Conservation (phyloP, 495 filamentous ascomycete genomes). For the Penicillium samsonianum region DNA sequence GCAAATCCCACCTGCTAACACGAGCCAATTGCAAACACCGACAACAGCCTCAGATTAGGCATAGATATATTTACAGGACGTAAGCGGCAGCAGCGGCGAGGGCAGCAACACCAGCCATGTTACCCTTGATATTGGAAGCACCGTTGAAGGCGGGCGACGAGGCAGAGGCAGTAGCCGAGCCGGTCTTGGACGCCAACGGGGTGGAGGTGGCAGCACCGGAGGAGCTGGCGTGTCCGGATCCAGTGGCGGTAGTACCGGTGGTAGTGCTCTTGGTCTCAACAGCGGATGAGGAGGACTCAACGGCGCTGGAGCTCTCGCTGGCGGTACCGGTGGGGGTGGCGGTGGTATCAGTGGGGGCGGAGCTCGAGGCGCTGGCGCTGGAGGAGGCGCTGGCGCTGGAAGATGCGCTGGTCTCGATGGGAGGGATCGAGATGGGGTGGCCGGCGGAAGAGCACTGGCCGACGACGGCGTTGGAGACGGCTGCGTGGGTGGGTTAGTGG, state of each 20-base stretch:
- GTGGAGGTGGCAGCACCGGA: slow-evolving; percentile 17
- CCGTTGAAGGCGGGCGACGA: slow-evolving; percentile 29
- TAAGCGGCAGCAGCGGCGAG: slow-evolving; percentile 34
- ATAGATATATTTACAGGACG: slow-evolving; percentile 36
- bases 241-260: slow-evolving; percentile 7
- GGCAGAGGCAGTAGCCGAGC: slow-evolving; percentile 12
- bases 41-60: slow-evolving; percentile 15
- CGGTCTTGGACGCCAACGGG: slow-evolving; percentile 17
- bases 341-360: slow-evolving; percentile 8
- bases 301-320: slow-evolving; percentile 1
- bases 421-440: slow-evolving; percentile 42
- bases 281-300: slow-evolving; percentile 3
- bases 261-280: background rate
- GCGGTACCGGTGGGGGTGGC: slow-evolving; percentile 18
- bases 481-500: slow-evolving; percentile 20
- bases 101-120: slow-evolving; percentile 34
- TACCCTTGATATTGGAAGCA: slow-evolving; percentile 30
- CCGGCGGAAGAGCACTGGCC: slow-evolving; percentile 38
- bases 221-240: background rate
- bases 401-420: slow-evolving; percentile 24
- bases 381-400: slow-evolving; percentile 7
- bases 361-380: too few relatives aligned
- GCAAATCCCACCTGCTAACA: background rate
- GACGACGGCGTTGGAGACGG: slow-evolving; percentile 41
- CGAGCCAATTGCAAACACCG: background rate